Conservation (phyloP, 345 rosid species). For the Euphorbia tirucalli region DNA sequence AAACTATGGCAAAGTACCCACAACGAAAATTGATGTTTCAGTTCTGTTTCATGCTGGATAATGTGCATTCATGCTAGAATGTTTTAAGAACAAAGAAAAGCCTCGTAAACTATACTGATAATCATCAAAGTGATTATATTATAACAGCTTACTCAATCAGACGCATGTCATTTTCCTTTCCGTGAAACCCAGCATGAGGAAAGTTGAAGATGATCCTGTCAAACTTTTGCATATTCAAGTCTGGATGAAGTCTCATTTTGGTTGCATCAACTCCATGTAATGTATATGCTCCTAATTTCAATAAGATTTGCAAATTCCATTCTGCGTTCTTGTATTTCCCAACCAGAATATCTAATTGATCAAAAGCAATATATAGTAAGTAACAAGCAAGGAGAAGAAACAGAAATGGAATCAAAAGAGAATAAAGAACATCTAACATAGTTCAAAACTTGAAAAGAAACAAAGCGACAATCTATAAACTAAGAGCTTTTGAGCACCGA, state of each 20-base stretch:
- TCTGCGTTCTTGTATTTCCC: conserved; percentile 43
- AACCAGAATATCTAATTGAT: conserved; percentile 33
- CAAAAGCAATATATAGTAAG: background rate
- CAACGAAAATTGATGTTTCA: too few species aligned
- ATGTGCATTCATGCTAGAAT: too few species aligned
- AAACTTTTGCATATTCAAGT: conserved; percentile 37
- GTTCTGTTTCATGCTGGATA: too few species aligned
- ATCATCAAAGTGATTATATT: too few species aligned
- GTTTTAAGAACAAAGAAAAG: too few species aligned
- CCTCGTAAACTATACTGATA: too few species aligned
- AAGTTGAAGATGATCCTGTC: conserved; percentile 55
- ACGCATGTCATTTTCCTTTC: conserved; percentile 33
- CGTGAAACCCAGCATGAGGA: conserved; percentile 63
- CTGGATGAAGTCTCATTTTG: conserved; percentile 31
- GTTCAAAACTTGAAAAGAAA: background rate
- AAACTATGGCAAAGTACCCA: too few species aligned
- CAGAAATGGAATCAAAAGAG: background rate
- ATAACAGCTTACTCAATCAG: conserved; percentile 32
- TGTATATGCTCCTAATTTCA: conserved; percentile 40
- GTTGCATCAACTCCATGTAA: conserved; percentile 58
- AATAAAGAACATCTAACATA: background rate
- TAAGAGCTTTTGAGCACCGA: background rate
- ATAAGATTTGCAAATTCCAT: conserved; percentile 35
- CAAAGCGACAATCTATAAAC: background rate
- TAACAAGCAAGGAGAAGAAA: background rate